Base-by-base conservation (phyloP, 2,329 filamentous ascomycete genomes). In the Penicillium sp. region DNA sequence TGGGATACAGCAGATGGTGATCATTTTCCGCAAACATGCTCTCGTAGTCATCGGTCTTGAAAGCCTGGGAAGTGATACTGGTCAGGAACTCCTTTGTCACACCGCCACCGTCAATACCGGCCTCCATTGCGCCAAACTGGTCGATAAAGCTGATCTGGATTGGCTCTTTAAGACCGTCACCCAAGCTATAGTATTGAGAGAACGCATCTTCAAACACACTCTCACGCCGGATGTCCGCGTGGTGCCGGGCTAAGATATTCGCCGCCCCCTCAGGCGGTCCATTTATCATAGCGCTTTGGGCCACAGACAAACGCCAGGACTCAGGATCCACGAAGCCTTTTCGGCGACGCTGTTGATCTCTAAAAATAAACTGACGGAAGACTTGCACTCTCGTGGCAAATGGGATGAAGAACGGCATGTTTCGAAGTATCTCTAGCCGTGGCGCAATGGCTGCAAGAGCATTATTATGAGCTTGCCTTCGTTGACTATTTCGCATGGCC, bases 91-190 rank as follows among this genome's bases (percentile, higher is more conserved):
- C 94, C 66, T 99, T 99, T 2, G 93, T 97, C 9, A 99, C 94
- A 59, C 94, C 94, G 9, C 94, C 94, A 0, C 94, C 94, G 69
- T 99, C 94, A 53, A 99, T 97, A 10, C 94, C 94, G 12, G 93
- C 93, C 75, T 99, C 94, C 8, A 85, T 81, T 1, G 88, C 84
- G 58, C 89, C 89, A 63, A 96, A 99, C 57, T 91, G 84, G 69
- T 99, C 94, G 41, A 97, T 87, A 71, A 99, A 99, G 0, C 90
- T 94, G 67, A 99, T 97, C 68, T 96, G 91, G 35, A 99, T 96
- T 0, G 91, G 91, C 68, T 97, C 93, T 69, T 97, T 97, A 53
- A 99, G 76, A 0, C 87, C 88, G 14, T 93, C 89, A 0, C 88
- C 89, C 5, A 97, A 80, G 1, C 83, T 73, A 66, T 91, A 97